Evolutionary conservation across 208 protist genomes (phyloP).

Genomic region (Wallacemonas sp.): DNA sequence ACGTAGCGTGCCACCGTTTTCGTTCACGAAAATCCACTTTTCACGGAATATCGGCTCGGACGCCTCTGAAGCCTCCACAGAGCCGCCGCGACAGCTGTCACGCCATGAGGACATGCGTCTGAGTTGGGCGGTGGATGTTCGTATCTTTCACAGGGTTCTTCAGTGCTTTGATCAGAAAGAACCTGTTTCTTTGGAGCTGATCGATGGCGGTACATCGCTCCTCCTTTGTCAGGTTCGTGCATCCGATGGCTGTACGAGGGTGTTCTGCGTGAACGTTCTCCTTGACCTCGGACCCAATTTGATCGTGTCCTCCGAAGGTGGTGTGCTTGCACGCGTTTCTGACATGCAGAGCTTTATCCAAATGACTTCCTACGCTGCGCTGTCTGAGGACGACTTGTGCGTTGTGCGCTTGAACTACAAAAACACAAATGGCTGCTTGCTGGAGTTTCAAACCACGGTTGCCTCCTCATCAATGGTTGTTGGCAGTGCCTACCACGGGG

Average conservation of each 20-base stretch:
- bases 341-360: conserved; percentile 56
- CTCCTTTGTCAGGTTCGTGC: conserved; percentile 40
- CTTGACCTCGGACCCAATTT: conserved; percentile 69
- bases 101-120: conserved; percentile 19
- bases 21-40: conserved; percentile 55
- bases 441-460: conserved; percentile 26
- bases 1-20: conserved; percentile 47
- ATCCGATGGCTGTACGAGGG: conserved; percentile 31
- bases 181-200: conserved; percentile 44
- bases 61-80: not conserved
- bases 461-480: conserved; percentile 29
- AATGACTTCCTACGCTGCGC: conserved; percentile 35
- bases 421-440: not conserved
- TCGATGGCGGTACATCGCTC: conserved; percentile 32
- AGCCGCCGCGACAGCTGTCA: conserved; percentile 9
- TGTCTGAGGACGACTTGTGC: conserved; percentile 49
- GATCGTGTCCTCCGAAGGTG: conserved; percentile 45
- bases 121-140: conserved; percentile 49
- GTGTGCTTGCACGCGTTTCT: conserved; percentile 37
- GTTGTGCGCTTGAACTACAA: conserved; percentile 4
- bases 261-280: conserved; percentile 44
- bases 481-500: conserved; percentile 6
- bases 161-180: conserved; percentile 45
- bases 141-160: conserved; percentile 37
- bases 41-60: conserved; percentile 8